Evolutionary conservation across 2,329 filamentous ascomycete genomes (phyloP).

Genomic region (Fusarium fracticaudum): DNA sequence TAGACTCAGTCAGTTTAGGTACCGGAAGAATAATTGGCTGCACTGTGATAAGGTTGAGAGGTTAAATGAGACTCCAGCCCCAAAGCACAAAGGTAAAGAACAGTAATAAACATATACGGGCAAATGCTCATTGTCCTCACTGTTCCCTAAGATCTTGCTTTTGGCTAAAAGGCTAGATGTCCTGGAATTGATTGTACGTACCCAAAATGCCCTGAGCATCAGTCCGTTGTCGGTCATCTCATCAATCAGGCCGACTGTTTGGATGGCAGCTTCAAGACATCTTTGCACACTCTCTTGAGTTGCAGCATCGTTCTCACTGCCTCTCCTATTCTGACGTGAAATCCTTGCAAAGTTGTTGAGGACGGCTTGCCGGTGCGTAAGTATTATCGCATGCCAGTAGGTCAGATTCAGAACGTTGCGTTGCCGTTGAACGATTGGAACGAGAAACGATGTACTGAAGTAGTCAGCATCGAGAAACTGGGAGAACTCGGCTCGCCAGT

Average conservation of each 20-base stretch:
- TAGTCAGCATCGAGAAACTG: conserved; percentile 53
- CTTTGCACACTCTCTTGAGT: conserved; percentile 33
- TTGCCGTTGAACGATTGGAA: conserved; percentile 54
- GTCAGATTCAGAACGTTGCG: conserved; percentile 54
- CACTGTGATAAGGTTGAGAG: too few relatives aligned
- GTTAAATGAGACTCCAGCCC: too few relatives aligned
- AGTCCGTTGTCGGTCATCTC: conserved; percentile 36
- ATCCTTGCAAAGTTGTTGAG: conserved; percentile 47
- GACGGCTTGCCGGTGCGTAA: conserved; percentile 52
- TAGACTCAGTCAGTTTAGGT: neutral
- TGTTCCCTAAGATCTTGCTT: too few relatives aligned
- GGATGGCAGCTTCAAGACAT: conserved; percentile 35
- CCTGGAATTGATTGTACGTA: neutral
- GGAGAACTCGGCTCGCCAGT: conserved; percentile 49
- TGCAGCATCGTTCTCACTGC: conserved; percentile 1
- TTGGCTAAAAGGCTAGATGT: too few relatives aligned
- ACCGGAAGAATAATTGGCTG: too few relatives aligned
- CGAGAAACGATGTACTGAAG: conserved; percentile 46
- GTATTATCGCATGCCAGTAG: conserved; percentile 55
- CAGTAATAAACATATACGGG: too few relatives aligned
- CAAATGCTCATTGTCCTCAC: too few relatives aligned
- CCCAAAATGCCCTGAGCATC: conserved; percentile 41
- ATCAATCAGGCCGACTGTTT: conserved; percentile 34
- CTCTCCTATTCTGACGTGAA: conserved; percentile 4
- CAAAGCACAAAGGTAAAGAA: too few relatives aligned